Evolutionary conservation across 2,329 filamentous ascomycete genomes (phyloP).

Genomic region (Fusarium floridanum): DNA sequence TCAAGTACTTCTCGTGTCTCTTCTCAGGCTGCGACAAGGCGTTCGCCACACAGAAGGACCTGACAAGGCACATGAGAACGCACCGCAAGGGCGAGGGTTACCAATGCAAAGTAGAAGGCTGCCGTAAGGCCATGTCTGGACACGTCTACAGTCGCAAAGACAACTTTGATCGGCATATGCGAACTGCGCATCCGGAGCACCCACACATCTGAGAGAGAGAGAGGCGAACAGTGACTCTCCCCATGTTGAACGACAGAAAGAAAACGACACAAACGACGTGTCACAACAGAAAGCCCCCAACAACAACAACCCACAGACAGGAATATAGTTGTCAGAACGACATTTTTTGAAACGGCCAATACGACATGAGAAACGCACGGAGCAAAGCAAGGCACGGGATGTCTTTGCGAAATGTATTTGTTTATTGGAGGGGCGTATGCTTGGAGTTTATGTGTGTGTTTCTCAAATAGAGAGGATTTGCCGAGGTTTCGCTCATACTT

Average conservation of each 20-base stretch:
- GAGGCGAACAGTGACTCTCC: constrained; percentile 35
- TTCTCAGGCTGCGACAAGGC: constrained; percentile 43
- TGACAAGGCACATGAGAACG: constrained; percentile 43
- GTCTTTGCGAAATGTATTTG: background rate
- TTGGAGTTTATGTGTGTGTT: background rate
- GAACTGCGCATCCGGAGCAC: constrained; percentile 45
- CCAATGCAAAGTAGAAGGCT: constrained; percentile 44
- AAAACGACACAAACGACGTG: constrained; percentile 16
- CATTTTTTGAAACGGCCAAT: constrained; percentile 5
- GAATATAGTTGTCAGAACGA: constrained; percentile 22
- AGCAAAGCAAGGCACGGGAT: background rate
- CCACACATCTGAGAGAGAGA: constrained; percentile 37
- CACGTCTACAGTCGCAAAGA: constrained; percentile 47
- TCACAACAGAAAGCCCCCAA: background rate
- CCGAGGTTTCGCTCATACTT: background rate
- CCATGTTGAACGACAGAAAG: constrained; percentile 30
- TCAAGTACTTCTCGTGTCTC: constrained; percentile 47
- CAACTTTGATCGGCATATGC: constrained; percentile 47
- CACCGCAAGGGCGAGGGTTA: constrained; percentile 46
- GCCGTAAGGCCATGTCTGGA: constrained; percentile 44
- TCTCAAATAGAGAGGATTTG: background rate
- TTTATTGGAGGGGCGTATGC: background rate
- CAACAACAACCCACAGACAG: background rate
- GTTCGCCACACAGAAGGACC: constrained; percentile 46
- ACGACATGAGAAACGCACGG: background rate